Conservation (phyloP, 2,329 filamentous ascomycete species). For the Fusarium sp. region DNA sequence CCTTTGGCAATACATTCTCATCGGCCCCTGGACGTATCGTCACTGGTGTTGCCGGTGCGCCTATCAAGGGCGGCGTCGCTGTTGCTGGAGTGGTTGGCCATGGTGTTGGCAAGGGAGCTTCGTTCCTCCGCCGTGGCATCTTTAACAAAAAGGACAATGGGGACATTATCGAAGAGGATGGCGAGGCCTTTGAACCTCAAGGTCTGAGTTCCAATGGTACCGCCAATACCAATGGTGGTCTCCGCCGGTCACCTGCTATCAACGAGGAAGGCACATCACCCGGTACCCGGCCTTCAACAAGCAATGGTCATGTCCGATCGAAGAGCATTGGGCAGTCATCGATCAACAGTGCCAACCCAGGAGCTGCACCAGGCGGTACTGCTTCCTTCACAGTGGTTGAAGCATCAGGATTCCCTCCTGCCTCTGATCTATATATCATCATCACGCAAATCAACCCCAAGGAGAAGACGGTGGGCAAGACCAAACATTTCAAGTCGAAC, state of each 20-base stretch:
- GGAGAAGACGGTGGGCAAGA: constrained; percentile 88
- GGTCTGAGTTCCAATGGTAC: constrained; percentile 49
- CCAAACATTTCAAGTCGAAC: constrained; percentile 84
- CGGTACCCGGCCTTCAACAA: constrained; percentile 39
- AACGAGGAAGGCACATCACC: constrained; percentile 45
- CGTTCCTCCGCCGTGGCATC: constrained; percentile 88
- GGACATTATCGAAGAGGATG: constrained; percentile 61
- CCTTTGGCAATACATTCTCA: constrained; percentile 91
- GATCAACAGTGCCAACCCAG: constrained; percentile 70
- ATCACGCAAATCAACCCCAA: constrained; percentile 76
- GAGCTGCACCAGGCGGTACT: constrained; percentile 73
- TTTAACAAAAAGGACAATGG: constrained; percentile 76
- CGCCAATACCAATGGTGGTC: constrained; percentile 51
- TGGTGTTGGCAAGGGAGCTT: constrained; percentile 87
- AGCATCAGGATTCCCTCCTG: constrained; percentile 80
- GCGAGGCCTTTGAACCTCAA: constrained; percentile 55
- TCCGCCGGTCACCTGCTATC: constrained; percentile 57
- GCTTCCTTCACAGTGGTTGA: constrained; percentile 85
- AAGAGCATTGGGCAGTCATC: constrained; percentile 74
- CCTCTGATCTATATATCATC: constrained; percentile 81
- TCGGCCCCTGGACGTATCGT: constrained; percentile 88
- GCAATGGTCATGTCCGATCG: constrained; percentile 60
- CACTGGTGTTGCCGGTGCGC: constrained; percentile 81
- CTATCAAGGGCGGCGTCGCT: constrained; percentile 90
- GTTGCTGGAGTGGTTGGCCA: constrained; percentile 79